Conservation (phyloP, 305 asterid species). For the Coffea humblotiana region DNA sequence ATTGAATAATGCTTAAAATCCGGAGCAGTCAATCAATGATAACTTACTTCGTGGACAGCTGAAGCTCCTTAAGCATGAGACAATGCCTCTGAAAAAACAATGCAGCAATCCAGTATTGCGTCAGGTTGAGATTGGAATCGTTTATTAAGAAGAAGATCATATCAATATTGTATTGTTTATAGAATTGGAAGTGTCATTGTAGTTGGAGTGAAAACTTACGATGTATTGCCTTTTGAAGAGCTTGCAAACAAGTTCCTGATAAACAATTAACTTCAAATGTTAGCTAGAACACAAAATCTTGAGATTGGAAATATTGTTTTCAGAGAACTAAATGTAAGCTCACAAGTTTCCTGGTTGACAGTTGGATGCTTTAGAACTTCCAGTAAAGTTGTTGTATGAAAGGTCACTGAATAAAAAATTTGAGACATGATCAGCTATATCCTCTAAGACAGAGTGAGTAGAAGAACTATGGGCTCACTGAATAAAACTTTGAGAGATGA, state of each 20-base stretch:
- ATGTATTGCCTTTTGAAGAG: constrained; percentile 35
- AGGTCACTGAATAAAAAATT: constrained; percentile 30
- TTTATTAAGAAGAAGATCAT: too few relatives aligned
- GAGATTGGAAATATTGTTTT: not conserved
- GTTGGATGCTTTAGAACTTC: not conserved
- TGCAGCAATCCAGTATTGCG: constrained; percentile 8
- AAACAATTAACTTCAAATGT: constrained; percentile 9
- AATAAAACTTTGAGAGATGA: not conserved
- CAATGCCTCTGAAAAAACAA: constrained; percentile 35
- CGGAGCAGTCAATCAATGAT: not conserved
- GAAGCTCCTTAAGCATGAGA: constrained; percentile 37
- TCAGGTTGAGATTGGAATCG: not conserved
- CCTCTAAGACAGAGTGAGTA: not conserved
- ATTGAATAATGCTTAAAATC: too few relatives aligned
- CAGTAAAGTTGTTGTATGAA: constrained; percentile 40
- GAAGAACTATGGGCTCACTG: too few relatives aligned
- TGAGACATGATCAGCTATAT: not conserved
- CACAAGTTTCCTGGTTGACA: constrained; percentile 29
- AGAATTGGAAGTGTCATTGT: not conserved
- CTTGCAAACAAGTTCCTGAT: constrained; percentile 60
- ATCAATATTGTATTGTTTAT: not conserved
- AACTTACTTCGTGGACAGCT: constrained; percentile 43
- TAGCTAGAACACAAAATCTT: constrained; percentile 9
- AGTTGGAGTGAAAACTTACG: constrained; percentile 34
- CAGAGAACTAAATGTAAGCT: constrained; percentile 19